Evolutionary conservation across 2,329 filamentous ascomycete species (phyloP), one percentile per base, ranked within the genome.

Genomic region (Uncinocarpus reesii): DNA sequence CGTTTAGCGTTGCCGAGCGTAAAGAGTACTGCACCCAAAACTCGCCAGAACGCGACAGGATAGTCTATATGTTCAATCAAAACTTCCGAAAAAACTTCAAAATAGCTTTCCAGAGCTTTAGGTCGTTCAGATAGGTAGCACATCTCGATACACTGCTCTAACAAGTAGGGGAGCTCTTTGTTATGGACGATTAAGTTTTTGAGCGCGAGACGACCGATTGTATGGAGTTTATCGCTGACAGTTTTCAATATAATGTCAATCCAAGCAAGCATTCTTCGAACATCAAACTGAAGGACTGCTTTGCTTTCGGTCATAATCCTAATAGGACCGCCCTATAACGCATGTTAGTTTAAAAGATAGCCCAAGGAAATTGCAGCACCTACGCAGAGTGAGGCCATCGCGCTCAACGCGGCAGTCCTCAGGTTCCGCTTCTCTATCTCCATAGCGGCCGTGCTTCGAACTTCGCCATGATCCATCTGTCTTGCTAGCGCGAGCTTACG

Each of bases 391-490:
- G 88, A 81, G 36, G 92, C 89, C 92, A 98, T 96, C 21, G 93
- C 84, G 64, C 89, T 95, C 36, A 98, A 73, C 1, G 92, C 90
- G 24, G 92, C 88, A 18, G 84, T 92, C 50, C 87, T 79, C 31
- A 98, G 75, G 60, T 95, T 93, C 53, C 86, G 81, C 70, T 95
- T 96, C 66, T 98, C 90, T 56, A 95, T 96, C 62, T 96, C 92
- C 77, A 95, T 92, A 1, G 88, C 85, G 18, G 86, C 90, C 32
- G 86, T 77, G 18, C 82, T 87, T 3, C 83, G 81, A 55, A 85
- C 78, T 60, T 89, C 87, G 10, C 81, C 80, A 15, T 82, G 66
- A 16, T 83, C 79, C 49, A 74, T 71, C 51, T 92, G 86, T 48
- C 87, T 83, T 45, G 90, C 81, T 29, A 94, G 81, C 55, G 92